Evolutionary conservation across 2,329 filamentous ascomycete genomes (phyloP).

Genomic region (Amphichorda felina): DNA sequence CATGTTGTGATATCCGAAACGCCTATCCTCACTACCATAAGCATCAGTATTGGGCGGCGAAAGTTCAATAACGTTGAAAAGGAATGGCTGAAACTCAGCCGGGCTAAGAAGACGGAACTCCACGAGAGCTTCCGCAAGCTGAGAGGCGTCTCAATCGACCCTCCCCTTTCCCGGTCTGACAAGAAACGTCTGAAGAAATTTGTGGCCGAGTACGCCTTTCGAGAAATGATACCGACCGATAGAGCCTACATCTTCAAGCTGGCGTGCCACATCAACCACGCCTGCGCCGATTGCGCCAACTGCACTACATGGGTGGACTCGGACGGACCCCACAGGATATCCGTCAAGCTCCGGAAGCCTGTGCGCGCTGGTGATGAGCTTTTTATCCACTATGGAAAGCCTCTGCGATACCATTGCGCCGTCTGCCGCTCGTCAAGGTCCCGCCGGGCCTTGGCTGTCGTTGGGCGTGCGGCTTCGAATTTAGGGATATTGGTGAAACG

Average conservation of each 20-base stretch:
- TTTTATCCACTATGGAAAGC: conserved; percentile 1
- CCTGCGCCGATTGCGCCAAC: conserved; percentile 17
- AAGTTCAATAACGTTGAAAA: too few relatives aligned
- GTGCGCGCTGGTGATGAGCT: background rate
- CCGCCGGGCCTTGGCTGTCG: too few relatives aligned
- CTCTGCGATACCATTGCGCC: background rate
- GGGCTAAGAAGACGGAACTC: too few relatives aligned
- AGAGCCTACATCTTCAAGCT: conserved; percentile 9
- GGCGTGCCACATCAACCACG: conserved; percentile 18
- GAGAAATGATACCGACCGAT: conserved; percentile 3
- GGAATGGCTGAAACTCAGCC: too few relatives aligned
- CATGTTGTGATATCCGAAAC: too few relatives aligned
- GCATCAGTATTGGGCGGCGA: too few relatives aligned
- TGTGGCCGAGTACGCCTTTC: conserved; percentile 12
- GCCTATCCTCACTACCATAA: too few relatives aligned
- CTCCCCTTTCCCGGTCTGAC: background rate
- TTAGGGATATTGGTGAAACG: too few relatives aligned
- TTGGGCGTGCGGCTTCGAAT: too few relatives aligned
- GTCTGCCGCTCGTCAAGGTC: background rate
- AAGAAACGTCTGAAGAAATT: conserved; percentile 9
- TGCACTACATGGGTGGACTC: background rate
- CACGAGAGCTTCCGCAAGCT: conserved; percentile 7
- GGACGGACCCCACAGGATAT: background rate
- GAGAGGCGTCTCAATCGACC: conserved; percentile 1
- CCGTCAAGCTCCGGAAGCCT: background rate